Base-by-base conservation (phyloP, 2,329 filamentous ascomycete genomes). In the Didymella pomorum region DNA sequence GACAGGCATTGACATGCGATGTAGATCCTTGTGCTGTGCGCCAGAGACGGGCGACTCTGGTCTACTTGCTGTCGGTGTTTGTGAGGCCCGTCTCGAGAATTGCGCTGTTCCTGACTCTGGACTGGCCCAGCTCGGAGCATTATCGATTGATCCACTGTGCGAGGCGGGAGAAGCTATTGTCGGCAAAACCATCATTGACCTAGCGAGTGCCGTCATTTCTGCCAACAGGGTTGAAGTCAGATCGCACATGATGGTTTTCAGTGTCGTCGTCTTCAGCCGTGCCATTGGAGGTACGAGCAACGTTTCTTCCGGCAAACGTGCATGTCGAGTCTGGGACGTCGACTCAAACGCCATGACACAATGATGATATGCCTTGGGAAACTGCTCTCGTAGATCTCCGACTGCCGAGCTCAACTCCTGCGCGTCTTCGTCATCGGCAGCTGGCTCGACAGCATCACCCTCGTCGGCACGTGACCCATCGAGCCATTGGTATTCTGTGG, bases 261-360 rank as follows among this genome's bases (percentile, higher is more conserved):
- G 75, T 1, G 92, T 95, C 2, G 92, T 95, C 47, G 87, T 84
- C 70, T 88, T 91, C 44, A 88, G 90, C 26, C 87, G 81, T 56
- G 88, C 84, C 20, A 81, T 80, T 0, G 89, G 86, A 16, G 92
- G 93, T 25, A 97, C 85, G 37, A 86, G 83, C 44, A 89, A 81
- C 39, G 95, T 84, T 46, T 88, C 90, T 65, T 92, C 87, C 2
- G 83, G 82, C 10, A 78, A 67, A 71, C 77, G 70, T 82, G 79
- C 79, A 47, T 73, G 72, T 21, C 63, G 66, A 50, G 62, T 52
- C 46, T 65, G 64, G 3, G 60, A 52, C 11, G 83, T 80, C 42
- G 89, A 89, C 74, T 96, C 92, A 75, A 97, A 96, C 29, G 97
- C 79, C 51, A 97, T 78, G 12, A 95, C 82, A 58, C 89, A 89